Evolutionary conservation across 345 rosid species (phyloP).

Genomic region (Gossypium thurberi): DNA sequence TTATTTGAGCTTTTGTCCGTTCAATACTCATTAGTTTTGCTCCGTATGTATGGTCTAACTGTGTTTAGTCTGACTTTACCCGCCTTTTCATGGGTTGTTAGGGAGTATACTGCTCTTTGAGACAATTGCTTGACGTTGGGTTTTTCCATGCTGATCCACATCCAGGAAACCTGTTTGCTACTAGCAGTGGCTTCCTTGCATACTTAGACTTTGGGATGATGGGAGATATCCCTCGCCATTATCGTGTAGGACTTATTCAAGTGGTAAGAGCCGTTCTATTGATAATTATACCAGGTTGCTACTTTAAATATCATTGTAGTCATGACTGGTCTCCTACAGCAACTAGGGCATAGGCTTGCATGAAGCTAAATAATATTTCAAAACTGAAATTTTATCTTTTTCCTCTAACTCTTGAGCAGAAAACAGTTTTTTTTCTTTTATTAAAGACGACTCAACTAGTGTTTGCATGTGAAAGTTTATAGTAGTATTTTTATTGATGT

Average conservation of each 20-base stretch:
- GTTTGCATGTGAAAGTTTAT: neutral
- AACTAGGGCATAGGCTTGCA: neutral
- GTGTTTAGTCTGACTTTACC: neutral
- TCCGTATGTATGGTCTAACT: neutral
- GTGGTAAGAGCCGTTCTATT: conserved; percentile 44
- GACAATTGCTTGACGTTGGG: conserved; percentile 93
- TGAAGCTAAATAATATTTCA: neutral
- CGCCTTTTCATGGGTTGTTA: conserved; percentile 20
- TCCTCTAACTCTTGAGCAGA: neutral
- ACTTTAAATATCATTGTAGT: neutral
- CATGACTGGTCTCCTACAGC: neutral
- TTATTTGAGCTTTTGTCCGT: neutral
- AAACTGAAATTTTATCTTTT: neutral
- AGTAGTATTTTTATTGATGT: neutral
- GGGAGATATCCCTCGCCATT: conserved; percentile 96
- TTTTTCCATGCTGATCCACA: conserved; percentile 99
- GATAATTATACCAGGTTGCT: neutral
- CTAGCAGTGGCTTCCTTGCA: conserved; percentile 61
- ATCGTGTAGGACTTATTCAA: conserved; percentile 90
- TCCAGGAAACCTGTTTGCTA: conserved; percentile 97
- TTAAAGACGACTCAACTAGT: neutral
- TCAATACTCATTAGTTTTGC: neutral
- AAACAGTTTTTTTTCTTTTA: neutral
- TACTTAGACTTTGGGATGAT: conserved; percentile 94
- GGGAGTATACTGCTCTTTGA: conserved; percentile 90